Percentiles rank a stretch among this genome's conserved stretches.
Evolutionary conservation across 768 basidiomycete genomes (phyloP).

Genomic region (Pleurotus platypus): DNA sequence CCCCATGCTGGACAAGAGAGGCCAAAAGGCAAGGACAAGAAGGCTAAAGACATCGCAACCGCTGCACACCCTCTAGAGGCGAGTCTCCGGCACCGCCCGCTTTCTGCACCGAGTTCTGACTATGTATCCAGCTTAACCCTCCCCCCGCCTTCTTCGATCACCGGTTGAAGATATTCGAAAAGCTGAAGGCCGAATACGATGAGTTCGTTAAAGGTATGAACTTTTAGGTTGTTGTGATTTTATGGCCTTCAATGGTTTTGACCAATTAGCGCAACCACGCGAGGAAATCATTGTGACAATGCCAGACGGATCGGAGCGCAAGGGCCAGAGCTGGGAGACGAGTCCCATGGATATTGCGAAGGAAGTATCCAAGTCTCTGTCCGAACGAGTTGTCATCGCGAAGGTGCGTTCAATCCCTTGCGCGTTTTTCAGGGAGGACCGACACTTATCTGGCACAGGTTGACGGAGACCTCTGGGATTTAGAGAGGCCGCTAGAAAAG

Average conservation of each 20-base stretch:
- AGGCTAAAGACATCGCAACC: constrained; percentile 30
- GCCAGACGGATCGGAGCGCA: constrained; percentile 80
- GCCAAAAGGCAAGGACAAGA: constrained; percentile 42
- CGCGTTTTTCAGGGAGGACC: neutral
- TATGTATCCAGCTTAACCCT: constrained; percentile 63
- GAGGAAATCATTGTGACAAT: constrained; percentile 82
- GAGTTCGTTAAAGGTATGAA: constrained; percentile 68
- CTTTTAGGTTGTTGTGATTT: neutral
- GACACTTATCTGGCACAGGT: constrained; percentile 48
- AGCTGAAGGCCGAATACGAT: constrained; percentile 81
- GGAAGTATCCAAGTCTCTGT: constrained; percentile 79
- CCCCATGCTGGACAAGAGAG: constrained; percentile 30
- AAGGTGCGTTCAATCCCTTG: constrained; percentile 52
- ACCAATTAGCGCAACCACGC: constrained; percentile 64
- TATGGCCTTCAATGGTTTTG: neutral
- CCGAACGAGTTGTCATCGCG: constrained; percentile 89
- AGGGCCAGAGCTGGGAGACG: constrained; percentile 92
- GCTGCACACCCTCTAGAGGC: constrained; percentile 67
- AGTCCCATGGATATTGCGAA: constrained; percentile 90
- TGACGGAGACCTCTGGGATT: constrained; percentile 86
- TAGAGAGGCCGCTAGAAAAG: constrained; percentile 89
- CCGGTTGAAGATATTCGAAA: constrained; percentile 86
- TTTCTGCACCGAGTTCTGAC: constrained; percentile 6
- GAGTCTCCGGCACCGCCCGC: constrained; percentile 15
- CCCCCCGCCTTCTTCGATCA: constrained; percentile 85